Conservation (phyloP, 306 rosid genomes). For the Prunus fruticosa region DNA sequence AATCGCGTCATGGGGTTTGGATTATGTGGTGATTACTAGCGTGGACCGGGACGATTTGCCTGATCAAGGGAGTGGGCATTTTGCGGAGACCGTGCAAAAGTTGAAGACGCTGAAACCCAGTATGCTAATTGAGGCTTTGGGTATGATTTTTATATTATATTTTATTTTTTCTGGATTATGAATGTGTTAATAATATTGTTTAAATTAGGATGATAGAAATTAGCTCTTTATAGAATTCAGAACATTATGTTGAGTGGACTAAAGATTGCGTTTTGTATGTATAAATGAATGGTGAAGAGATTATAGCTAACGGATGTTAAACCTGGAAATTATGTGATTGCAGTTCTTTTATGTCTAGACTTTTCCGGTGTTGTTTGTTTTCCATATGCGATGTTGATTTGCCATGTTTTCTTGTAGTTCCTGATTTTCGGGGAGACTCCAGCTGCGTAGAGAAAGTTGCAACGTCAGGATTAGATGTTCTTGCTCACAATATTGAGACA, state of each 20-base stretch:
- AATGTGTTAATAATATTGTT: not conserved
- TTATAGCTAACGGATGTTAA: not conserved
- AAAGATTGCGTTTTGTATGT: not conserved
- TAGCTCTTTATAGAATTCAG: not conserved
- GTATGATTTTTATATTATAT: slow-evolving; percentile 33
- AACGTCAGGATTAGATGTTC: slow-evolving; percentile 86
- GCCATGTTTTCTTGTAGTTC: slow-evolving; percentile 52
- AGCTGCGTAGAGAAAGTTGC: slow-evolving; percentile 81
- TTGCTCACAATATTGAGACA: slow-evolving; percentile 97
- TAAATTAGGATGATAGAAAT: not conserved
- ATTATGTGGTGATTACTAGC: slow-evolving; percentile 94
- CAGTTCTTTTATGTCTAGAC: not conserved
- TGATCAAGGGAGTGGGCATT: slow-evolving; percentile 98
- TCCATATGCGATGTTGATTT: slow-evolving; percentile 11
- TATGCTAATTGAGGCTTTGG: slow-evolving; percentile 90
- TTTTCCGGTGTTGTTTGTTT: slow-evolving; percentile 2
- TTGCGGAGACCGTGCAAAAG: slow-evolving; percentile 89
- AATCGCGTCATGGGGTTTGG: slow-evolving; percentile 98
- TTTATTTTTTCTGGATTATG: not conserved
- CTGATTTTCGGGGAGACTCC: slow-evolving; percentile 89
- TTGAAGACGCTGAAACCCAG: slow-evolving; percentile 83
- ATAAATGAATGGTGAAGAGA: not conserved
- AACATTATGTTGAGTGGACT: not conserved
- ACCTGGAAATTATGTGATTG: not conserved
- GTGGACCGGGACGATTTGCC: slow-evolving; percentile 96